Percentiles rank a stretch among this genome's conserved stretches.
These are phyloP conservation scores for Moringa oleifera DNA, from an alignment of 345 rosid genomes.

Conservation along the genomic window DNA sequence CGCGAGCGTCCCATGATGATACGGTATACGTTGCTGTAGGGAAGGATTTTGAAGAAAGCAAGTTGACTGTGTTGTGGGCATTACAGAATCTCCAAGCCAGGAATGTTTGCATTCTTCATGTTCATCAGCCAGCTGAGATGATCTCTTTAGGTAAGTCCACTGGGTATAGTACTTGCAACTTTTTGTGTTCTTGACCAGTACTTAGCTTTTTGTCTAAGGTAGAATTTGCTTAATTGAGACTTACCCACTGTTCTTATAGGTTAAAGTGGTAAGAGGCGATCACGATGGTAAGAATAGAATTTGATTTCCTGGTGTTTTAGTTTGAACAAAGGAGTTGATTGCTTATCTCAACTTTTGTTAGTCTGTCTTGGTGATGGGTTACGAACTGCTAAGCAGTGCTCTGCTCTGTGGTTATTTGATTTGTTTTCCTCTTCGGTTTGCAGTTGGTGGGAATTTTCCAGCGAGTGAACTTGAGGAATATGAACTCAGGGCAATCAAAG, in stretches of 20 bases:
- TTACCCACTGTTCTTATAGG: neutral
- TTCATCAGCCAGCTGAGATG: conserved; percentile 32
- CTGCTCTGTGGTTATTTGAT: neutral
- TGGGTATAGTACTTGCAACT: neutral
- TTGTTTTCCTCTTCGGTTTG: conserved; percentile 7
- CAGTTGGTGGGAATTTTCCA: neutral
- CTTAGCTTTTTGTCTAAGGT: too few relatives aligned
- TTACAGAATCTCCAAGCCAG: conserved; percentile 32
- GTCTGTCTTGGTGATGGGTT: too few relatives aligned
- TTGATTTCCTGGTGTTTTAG: neutral
- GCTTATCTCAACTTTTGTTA: too few relatives aligned
- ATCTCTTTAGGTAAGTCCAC: conserved; percentile 17
- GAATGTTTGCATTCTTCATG: conserved; percentile 47
- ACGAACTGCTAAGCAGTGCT: neutral
- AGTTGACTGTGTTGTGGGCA: conserved; percentile 50
- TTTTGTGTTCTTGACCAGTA: too few relatives aligned
- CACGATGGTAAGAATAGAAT: neutral
- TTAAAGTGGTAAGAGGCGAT: neutral
- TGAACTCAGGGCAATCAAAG: conserved; percentile 16
- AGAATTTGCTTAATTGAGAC: too few relatives aligned
- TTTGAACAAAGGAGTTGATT: neutral
- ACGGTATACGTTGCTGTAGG: conserved; percentile 62
- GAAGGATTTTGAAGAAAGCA: conserved; percentile 38
- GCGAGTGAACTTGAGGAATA: conserved; percentile 22
- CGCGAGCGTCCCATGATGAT: conserved; percentile 24